Evolutionary conservation across 495 filamentous ascomycete genomes (phyloP), one percentile per base, ranked within the genome.

Genomic region (Ramalina intermedia): DNA sequence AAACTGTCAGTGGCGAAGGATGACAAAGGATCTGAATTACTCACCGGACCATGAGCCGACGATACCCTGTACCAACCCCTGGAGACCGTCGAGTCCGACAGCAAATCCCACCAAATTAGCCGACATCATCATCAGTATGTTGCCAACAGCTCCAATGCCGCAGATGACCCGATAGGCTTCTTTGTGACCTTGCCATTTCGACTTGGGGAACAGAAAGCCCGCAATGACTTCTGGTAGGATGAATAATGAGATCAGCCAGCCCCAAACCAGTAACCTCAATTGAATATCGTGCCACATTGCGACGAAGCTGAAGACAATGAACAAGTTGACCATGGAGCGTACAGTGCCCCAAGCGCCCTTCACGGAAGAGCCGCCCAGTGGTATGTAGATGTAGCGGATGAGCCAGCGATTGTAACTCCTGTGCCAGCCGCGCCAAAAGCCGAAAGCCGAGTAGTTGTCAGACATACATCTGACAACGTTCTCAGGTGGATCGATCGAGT

Each of bases 281-380:
- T 89, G 80, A 61, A 99, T 93, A 57, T 99, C 91, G 63, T 99
- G 91, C 91, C 91, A 99, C 37, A 99, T 69, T 6, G 93, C 91
- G 26, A 99, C 91, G 54, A 99, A 99, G 2, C 87, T 95, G 61
- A 99, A 99, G 2, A 94, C 84, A n/a, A 79, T 66, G 11, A 88
- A 67, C 58, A 84, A 86, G 44, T 90, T 94, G 33, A 80, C 61
- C 36, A 81, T 64, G 3, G 62, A 61, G n/a, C 76, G 56, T 1
- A 70, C 67, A 46, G 64, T 71, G 6, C 64, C 61, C 58, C 57
- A 62, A 13, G 52, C 43, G 3, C 67, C 66, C 38, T 39, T 59
- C 50, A 27, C 51, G 42, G 27, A 46, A 12, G 72, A 71, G 8
- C 91, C 91, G 43, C 91, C 91, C 3, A 96, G 70, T 0, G 91